These are phyloP conservation scores for Pichia insulana DNA, from an alignment of 805 yeast genomes.

Conservation along the genomic window DNA sequence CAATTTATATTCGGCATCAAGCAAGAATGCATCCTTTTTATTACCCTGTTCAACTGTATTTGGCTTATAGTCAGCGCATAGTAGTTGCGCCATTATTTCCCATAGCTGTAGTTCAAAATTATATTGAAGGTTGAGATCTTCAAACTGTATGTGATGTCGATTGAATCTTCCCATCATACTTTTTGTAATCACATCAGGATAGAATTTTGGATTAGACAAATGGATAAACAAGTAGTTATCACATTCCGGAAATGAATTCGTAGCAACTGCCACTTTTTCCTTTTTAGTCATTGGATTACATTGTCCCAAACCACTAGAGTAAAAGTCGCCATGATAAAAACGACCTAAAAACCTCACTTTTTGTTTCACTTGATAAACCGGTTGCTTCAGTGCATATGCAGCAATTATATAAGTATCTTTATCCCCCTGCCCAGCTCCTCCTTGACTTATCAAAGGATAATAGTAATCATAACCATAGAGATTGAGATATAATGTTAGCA, in stretches of 20 bases:
- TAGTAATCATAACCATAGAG: slow-evolving; percentile 55
- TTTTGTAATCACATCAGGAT: slow-evolving; percentile 20
- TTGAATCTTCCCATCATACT: slow-evolving; percentile 6
- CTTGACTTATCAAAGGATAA: slow-evolving; percentile 61
- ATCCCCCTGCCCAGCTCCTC: slow-evolving; percentile 72
- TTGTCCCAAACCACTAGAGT: slow-evolving; percentile 38
- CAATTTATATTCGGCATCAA: slow-evolving; percentile 9
- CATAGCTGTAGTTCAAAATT: slow-evolving; percentile 34
- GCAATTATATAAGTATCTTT: slow-evolving; percentile 71
- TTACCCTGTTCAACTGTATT: slow-evolving; percentile 3
- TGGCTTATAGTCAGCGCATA: slow-evolving; percentile 23
- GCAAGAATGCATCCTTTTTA: slow-evolving; percentile 15
- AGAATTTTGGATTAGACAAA: slow-evolving; percentile 48
- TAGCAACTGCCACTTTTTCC: slow-evolving; percentile 12
- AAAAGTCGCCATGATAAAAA: slow-evolving; percentile 26
- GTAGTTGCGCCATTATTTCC: slow-evolving; percentile 30
- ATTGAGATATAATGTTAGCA: slow-evolving; percentile 56
- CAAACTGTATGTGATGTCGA: slow-evolving; percentile 28
- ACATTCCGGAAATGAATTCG: slow-evolving; percentile 13
- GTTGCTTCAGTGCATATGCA: slow-evolving; percentile 34
- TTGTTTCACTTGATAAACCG: slow-evolving; percentile 41
- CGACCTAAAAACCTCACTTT: slow-evolving; percentile 46
- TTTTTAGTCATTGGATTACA: slow-evolving; percentile 33
- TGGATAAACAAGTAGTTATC: slow-evolving; percentile 41
- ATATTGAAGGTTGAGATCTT: slow-evolving; percentile 21